Evolutionary conservation across 2,329 filamentous ascomycete genomes (phyloP), one percentile per base, ranked within the genome.

Genomic region (Colletotrichum scovillei): DNA sequence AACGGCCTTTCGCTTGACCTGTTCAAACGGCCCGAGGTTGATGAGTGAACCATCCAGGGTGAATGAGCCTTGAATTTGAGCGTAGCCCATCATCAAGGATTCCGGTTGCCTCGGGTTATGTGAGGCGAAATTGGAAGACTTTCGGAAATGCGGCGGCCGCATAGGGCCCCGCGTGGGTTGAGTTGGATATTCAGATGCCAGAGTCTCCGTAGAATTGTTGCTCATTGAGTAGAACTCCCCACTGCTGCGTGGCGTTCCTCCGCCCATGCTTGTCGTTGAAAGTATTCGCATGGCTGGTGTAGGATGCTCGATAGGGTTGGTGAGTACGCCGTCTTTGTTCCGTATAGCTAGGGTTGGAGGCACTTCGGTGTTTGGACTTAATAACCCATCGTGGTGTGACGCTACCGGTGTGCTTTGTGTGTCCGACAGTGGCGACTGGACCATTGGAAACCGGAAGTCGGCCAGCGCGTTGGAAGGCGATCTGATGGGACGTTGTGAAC

Each of bases 31-130:
- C 0, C 91, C 91, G 52, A 97, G 92, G 78, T 97, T 96, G 73
- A 99, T 92, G 26, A 99, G 85, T 1, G 97, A 98, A 0, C 95
- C 95, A 79, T 99, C 97, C 7, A 99, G 85, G 0, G 92, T 95
- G 78, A 99, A 99, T 0, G 94, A 95, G 4, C 97, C 97, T 82
- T 95, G 94, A 2, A 98, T 91, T 78, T 99, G 97, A 3, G 94
- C 96, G 82, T 97, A 99, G 0, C 95, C 97, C 97, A 99, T 99
- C 91, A 99, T 97, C 67, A 99, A 85, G 1, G 93, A 92, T 80
- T 98, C 95, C 0, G 94, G 91, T 52, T 86, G 81, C 77, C 84
- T 86, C 53, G 86, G 80, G 74, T 84, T 83, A 72, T 81, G 82
- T 77, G 78, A 82, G 73, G 81, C 78, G 67, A 88, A 78, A 64